Evolutionary conservation across 805 yeast genomes (phyloP), one percentile per base, ranked within the genome.

Genomic region (Spencermartinsiella europaea): DNA sequence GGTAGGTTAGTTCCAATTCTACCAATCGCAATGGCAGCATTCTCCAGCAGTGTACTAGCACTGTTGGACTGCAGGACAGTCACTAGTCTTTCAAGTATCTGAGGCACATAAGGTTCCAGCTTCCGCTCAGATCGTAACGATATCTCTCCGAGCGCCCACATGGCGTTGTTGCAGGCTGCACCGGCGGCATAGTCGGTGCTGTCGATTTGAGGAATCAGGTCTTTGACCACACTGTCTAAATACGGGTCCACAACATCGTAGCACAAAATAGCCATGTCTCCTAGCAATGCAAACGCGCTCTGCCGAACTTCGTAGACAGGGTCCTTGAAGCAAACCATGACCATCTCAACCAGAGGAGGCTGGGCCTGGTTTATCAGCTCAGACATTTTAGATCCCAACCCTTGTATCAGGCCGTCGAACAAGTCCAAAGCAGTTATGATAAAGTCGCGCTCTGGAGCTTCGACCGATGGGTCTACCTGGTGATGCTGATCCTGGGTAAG

Each of bases 81-180:
- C 14, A 83, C 76, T 46, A 86, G 64, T 19, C 80, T 64, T 37
- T 70, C 72, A 50, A 81, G 69, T 52, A 84, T 64, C 50, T 79
- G 79, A 34, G 63, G 66, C 38, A 82, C 62, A 58, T 75, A 83
- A 14, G 79, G 80, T 37, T 67, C 67, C 35, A 57, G 55, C 34
- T 72, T 70, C 1, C 71, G 64, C 2, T 74, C 62, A 14, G 77
- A 59, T 46, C 85, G 76, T 58, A 89, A 70, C 2, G 87, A 74
- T 25, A 93, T 79, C 63, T 93, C 95, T 38, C 99, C 98, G 12
- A 85, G 68, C 1, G 96, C 79, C 99, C 99, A 93, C 42, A 87
- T 80, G 1, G 98, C 93, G 64, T 93, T 93, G 65, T 85, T 86
- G 57, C 82, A 81, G 2, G 85, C 88, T 0, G 91, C 79, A 49